Base-by-base conservation (phyloP, 139 green algal genomes). In the Closterium sp. region DNA sequence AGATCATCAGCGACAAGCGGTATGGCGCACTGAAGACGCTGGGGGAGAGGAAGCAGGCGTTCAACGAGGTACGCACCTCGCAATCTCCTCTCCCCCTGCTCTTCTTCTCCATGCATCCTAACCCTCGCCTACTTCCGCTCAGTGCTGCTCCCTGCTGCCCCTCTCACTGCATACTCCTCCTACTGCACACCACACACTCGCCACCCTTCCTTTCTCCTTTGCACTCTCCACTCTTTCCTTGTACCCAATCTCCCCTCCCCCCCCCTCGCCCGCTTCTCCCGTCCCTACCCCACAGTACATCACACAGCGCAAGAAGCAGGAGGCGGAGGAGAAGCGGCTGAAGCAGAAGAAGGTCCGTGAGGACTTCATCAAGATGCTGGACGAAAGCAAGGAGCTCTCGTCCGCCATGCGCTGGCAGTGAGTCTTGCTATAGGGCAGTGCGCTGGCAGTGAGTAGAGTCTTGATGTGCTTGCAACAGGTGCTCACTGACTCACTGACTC, bases 1-100 rank as follows among this genome's bases (percentile, higher is more conserved):
- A 87, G 76, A 95, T 95, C 25, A 88, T 84, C 83, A 91, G 55
- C 25, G 92, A 95, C 81, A 90, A 94, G 66, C 89, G 96, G 76
- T 99, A 98, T 89, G 95, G 94, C 33, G 97, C 96, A 1, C 94
- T 99, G 33, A 98, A 98, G 94, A 95, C 96, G 2, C 93, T 98
- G 89, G 96, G 96, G 0, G 97, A 99, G 94, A 97, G 97, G 93
- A 98, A 98, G 96, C 91, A 95, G 34, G 95, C 94, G 83, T 99
- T 99, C 96, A 97, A 98, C 89, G 97, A 99, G 91, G 91, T 93
- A 83, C 16, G 66, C 2, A 9, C 21, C 81, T 86, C 30, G 23
- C 81, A 1, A 19, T 34, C 16, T 23, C 30, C 25, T 19, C 8
- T 33, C 25, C 81, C 81, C 9, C 10, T 3, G 1, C 81, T 86